Evolutionary conservation across 108 stramenopile genomes (phyloP).

Genomic region (Nitzschia sp.): DNA sequence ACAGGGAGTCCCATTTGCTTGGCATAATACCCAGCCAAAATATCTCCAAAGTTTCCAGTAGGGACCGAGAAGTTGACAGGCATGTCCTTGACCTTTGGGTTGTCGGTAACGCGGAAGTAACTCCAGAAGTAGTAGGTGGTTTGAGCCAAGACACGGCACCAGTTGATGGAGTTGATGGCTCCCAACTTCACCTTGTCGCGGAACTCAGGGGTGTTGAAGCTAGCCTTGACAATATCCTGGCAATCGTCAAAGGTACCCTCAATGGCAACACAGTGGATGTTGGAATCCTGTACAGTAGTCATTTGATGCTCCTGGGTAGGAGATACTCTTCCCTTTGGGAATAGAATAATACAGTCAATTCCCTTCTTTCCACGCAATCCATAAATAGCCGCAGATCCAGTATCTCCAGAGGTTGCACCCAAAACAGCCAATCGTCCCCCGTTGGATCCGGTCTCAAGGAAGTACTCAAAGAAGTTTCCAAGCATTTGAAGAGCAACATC

Average conservation of each 20-base stretch:
- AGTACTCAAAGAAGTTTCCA: conserved; percentile 99
- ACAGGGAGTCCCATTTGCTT: conserved; percentile 98
- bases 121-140: conserved; percentile 99
- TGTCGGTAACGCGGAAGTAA: conserved; percentile 87
- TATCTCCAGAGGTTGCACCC: conserved; percentile 94
- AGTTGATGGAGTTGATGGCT: conserved; percentile 99
- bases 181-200: conserved; percentile 90
- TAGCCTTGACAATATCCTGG: conserved; percentile 97
- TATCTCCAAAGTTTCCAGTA: conserved; percentile 99
- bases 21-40: conserved; percentile 97
- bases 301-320: conserved; percentile 98
- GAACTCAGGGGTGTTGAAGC: conserved; percentile 87
- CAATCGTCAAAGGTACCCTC: conserved; percentile 98
- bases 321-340: conserved; percentile 91
- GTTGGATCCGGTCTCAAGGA: conserved; percentile 88
- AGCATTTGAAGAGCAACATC: conserved; percentile 99
- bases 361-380: conserved; percentile 97
- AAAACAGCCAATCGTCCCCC: conserved; percentile 88
- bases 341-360: conserved; percentile 96
- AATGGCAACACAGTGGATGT: conserved; percentile 94
- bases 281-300: conserved; percentile 94
- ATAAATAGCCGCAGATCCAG: conserved; percentile 96
- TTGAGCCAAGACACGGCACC: conserved; percentile 98
- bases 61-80: conserved; percentile 91
- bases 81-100: conserved; percentile 37